phyloP scores from a whole-genome alignment of 2,329 filamentous ascomycete genomes.

The Trichophaea hybrida region DNA sequence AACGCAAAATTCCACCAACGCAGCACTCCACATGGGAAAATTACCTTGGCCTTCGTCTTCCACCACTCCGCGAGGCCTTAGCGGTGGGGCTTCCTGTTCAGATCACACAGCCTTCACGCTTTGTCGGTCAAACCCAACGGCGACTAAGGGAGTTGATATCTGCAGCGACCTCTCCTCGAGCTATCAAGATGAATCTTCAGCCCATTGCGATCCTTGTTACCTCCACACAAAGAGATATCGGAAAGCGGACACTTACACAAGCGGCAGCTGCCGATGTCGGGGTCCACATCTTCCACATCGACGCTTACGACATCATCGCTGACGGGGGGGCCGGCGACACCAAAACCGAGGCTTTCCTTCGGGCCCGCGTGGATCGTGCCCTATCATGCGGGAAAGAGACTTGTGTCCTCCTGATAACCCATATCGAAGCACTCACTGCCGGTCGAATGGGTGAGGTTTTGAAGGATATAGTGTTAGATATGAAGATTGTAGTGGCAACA shows the following conservation, averaged over 20 bases:
- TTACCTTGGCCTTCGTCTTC: constrained; percentile 64
- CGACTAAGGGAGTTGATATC: constrained; percentile 72
- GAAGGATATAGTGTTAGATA: constrained; percentile 66
- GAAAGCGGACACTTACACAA: constrained; percentile 66
- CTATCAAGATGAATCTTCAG: constrained; percentile 73
- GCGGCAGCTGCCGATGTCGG: constrained; percentile 78
- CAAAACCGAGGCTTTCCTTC: constrained; percentile 82
- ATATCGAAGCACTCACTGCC: constrained; percentile 79
- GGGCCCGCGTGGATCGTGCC: constrained; percentile 74
- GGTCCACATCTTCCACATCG: constrained; percentile 73
- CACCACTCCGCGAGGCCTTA: constrained; percentile 40
- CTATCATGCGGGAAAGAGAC: constrained; percentile 73
- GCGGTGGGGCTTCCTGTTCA: constrained; percentile 32
- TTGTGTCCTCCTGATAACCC: constrained; percentile 72
- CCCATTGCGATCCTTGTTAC: constrained; percentile 76
- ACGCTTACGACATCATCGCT: constrained; percentile 87
- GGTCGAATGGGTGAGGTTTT: constrained; percentile 71
- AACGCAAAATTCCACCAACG: constrained; percentile 62
- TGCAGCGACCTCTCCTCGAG: constrained; percentile 74
- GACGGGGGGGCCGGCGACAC: constrained; percentile 83
- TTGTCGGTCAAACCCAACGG: constrained; percentile 48
- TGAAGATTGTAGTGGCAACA: constrained; percentile 76
- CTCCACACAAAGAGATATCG: constrained; percentile 85
- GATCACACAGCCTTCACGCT: constrained; percentile 37
- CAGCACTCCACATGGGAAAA: constrained; percentile 73